Evolutionary conservation across 2,329 filamentous ascomycete species (phyloP).

Genomic region (Aaosphaeria arxii): DNA sequence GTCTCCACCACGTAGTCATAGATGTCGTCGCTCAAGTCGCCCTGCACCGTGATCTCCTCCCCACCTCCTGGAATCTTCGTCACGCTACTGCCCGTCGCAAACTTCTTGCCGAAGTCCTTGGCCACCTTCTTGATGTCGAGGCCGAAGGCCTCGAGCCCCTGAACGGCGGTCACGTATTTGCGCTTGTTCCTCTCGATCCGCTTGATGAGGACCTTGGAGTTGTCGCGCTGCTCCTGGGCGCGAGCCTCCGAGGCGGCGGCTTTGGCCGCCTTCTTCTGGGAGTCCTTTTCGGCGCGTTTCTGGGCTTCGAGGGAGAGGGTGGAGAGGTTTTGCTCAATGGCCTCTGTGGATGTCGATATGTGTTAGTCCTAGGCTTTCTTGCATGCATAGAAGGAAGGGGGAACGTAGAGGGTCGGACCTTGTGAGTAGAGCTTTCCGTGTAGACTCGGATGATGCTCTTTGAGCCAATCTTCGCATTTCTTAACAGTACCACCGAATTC

Average conservation of each 20-base stretch:
- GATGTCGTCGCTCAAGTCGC: slow-evolving; percentile 92
- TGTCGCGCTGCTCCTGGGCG: slow-evolving; percentile 76
- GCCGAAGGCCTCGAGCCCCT: slow-evolving; percentile 84
- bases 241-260: slow-evolving; percentile 83
- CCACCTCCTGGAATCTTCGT: slow-evolving; percentile 83
- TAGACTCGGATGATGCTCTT: slow-evolving; percentile 68
- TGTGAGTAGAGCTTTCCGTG: slow-evolving; percentile 82
- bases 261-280: slow-evolving; percentile 94
- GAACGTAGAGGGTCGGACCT: slow-evolving; percentile 49
- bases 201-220: slow-evolving; percentile 85
- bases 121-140: slow-evolving; percentile 92
- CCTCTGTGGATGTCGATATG: slow-evolving; percentile 37
- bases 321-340: slow-evolving; percentile 78
- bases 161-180: slow-evolving; percentile 93
- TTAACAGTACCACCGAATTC: slow-evolving; percentile 95
- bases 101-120: slow-evolving; percentile 98
- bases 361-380: neutral
- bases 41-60: slow-evolving; percentile 97
- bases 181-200: slow-evolving; percentile 97
- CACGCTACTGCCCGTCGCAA: slow-evolving; percentile 89
- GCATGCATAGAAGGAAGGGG: neutral
- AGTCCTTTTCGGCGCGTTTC: slow-evolving; percentile 93
- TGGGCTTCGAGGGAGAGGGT: slow-evolving; percentile 86
- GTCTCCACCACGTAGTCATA: slow-evolving; percentile 86
- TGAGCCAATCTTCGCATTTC: slow-evolving; percentile 96